Conservation (phyloP, 441 rosid species). For the Brassica hybrid region DNA sequence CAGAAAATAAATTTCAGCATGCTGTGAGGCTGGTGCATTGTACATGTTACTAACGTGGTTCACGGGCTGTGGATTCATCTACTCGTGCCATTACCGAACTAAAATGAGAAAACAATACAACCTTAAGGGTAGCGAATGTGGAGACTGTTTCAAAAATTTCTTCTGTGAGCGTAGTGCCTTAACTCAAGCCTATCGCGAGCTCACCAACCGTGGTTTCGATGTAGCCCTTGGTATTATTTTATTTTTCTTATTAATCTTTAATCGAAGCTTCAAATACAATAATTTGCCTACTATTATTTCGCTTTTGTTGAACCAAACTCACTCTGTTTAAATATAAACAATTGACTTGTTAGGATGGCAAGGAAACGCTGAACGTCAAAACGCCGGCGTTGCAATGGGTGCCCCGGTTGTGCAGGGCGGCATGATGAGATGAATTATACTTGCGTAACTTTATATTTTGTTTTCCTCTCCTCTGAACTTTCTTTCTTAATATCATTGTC, state of each 20-base stretch:
- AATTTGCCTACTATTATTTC: not conserved
- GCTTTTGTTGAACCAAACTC: not conserved
- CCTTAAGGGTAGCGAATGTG: not conserved
- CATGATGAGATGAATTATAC: conserved; percentile 23
- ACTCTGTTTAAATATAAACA: not conserved
- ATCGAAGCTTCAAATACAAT: not conserved
- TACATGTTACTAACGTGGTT: no score
- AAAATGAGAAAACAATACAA: conserved; percentile 40
- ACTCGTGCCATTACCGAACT: no score
- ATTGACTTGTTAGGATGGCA: conserved; percentile 19
- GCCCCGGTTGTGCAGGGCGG: conserved; percentile 24
- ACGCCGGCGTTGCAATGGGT: conserved; percentile 7
- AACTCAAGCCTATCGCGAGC: conserved; percentile 54
- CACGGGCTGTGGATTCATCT: no score
- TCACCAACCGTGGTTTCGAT: conserved; percentile 51
- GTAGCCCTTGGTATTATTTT: conserved; percentile 42
- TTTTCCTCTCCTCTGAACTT: not conserved
- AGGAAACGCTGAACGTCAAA: conserved; percentile 26
- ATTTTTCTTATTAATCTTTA: not conserved
- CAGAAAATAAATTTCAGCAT: no score
- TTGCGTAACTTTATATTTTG: not conserved
- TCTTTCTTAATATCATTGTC: not conserved
- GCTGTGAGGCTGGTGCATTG: no score
- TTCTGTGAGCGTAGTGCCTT: conserved; percentile 56
- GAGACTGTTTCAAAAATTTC: conserved; percentile 44